These are phyloP conservation scores for Letharia columbiana DNA, from an alignment of 495 filamentous ascomycete genomes.

Conservation along the genomic window DNA sequence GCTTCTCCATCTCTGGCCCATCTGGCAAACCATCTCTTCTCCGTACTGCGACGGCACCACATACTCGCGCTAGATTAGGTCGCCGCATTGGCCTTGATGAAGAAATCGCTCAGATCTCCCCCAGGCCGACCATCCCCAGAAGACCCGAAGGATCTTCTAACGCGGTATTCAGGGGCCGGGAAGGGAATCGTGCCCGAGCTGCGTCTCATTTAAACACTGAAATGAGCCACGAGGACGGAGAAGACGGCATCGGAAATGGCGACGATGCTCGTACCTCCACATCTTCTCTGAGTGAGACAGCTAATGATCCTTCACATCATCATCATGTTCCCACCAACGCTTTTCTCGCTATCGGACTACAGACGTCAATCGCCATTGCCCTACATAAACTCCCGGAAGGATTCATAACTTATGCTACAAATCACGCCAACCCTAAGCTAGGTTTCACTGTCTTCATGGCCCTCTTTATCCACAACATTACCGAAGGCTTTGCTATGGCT, in stretches of 20 bases:
- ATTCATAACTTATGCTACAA: constrained; percentile 97
- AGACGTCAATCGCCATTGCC: constrained; percentile 89
- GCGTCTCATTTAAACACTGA: constrained; percentile 11
- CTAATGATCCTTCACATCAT: constrained; percentile 45
- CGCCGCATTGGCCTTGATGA: constrained; percentile 9
- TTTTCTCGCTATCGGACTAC: constrained; percentile 84
- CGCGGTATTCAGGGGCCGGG: constrained; percentile 18
- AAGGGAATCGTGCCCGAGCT: constrained; percentile 6
- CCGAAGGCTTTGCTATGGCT: constrained; percentile 91
- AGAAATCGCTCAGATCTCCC: constrained; percentile 11
- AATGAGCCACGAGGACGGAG: background rate
- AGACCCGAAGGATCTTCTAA: constrained; percentile 12
- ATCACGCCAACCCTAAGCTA: constrained; percentile 82
- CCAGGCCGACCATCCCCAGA: constrained; percentile 11
- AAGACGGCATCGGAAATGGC: background rate
- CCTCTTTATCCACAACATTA: constrained; percentile 95
- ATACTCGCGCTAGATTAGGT: constrained; percentile 8
- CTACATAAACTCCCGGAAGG: constrained; percentile 96
- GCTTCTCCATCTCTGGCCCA: constrained; percentile 13
- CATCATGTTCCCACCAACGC: constrained; percentile 96
- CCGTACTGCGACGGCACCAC: constrained; percentile 15
- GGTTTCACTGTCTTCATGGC: constrained; percentile 90
- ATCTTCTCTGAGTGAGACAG: constrained; percentile 24
- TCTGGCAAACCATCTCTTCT: constrained; percentile 12
- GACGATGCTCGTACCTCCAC: constrained; percentile 1